Conservation (phyloP, 1,284 basidiomycete species). For the Pholiota adiposa region DNA sequence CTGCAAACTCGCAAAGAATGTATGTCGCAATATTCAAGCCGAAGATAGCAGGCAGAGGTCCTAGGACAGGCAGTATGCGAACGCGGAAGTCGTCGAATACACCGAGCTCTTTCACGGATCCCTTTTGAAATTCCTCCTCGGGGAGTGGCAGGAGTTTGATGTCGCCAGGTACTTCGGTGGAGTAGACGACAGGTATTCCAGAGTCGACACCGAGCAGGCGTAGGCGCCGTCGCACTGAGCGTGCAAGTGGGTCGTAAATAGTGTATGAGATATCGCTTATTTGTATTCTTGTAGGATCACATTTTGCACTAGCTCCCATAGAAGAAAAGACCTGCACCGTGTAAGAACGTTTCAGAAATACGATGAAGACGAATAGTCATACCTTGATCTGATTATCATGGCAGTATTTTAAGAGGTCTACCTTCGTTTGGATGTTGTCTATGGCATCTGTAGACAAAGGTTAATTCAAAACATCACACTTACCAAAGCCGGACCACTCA, state of each 20-base stretch:
- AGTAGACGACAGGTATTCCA: constrained; percentile 95
- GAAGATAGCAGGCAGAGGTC: constrained; percentile 86
- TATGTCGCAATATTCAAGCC: constrained; percentile 89
- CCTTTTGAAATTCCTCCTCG: constrained; percentile 92
- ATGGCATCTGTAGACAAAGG: constrained; percentile 91
- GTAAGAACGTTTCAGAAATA: not conserved
- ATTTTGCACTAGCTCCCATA: constrained; percentile 98
- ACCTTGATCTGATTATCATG: constrained; percentile 77
- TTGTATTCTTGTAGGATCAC: constrained; percentile 93
- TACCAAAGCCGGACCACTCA: constrained; percentile 32
- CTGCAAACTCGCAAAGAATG: constrained; percentile 83
- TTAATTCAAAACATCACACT: too few relatives aligned
- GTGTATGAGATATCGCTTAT: constrained; percentile 95
- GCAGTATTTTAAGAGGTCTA: constrained; percentile 87
- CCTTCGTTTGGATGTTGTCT: constrained; percentile 96
- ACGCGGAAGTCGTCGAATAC: constrained; percentile 95
- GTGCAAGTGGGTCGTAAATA: constrained; percentile 93
- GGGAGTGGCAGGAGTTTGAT: constrained; percentile 89
- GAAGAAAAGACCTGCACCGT: constrained; percentile 83
- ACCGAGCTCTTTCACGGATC: constrained; percentile 88
- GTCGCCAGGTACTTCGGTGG: constrained; percentile 90
- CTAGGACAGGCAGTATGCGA: constrained; percentile 86
- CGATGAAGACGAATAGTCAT: not conserved
- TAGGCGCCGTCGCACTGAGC: constrained; percentile 84
- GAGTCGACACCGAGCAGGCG: constrained; percentile 70